Conservation (phyloP, 1,284 basidiomycete species). For the Naganishia cerealis region DNA sequence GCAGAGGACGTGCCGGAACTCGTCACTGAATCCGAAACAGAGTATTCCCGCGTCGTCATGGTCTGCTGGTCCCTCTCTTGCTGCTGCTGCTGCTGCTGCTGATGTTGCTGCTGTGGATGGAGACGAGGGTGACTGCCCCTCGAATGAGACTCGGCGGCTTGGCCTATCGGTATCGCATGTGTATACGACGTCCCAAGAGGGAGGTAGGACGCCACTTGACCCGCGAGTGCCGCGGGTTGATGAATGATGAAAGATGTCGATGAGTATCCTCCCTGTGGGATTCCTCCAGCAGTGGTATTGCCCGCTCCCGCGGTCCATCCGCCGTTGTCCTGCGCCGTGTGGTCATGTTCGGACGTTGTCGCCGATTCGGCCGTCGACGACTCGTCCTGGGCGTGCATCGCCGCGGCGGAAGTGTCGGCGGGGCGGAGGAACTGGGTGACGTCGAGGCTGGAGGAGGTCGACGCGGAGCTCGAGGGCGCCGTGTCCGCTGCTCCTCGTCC, state of each 20-base stretch:
- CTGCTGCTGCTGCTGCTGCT: neutral
- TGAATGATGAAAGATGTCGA: constrained; percentile 1
- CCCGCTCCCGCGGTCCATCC: no score
- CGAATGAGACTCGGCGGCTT: neutral
- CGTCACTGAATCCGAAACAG: constrained; percentile 22
- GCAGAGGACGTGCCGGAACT: constrained; percentile 14
- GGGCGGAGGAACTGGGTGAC: no score
- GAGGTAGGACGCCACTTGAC: neutral
- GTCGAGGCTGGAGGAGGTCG: no score
- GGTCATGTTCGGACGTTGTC: no score
- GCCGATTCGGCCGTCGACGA: no score
- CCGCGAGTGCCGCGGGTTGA: neutral
- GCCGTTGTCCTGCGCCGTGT: no score
- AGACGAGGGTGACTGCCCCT: neutral
- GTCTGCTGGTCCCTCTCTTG: neutral
- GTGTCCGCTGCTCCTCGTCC: neutral
- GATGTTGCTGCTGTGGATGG: neutral
- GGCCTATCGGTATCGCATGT: neutral
- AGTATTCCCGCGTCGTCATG: constrained; percentile 4
- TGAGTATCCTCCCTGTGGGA: no score
- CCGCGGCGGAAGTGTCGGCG: no score
- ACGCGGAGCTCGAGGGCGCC: no score
- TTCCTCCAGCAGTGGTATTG: no score
- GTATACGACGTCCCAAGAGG: neutral
- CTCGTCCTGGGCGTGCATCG: no score